Conservation (phyloP, 2,329 filamentous ascomycete genomes). For the Fusarium chlamydosporum region DNA sequence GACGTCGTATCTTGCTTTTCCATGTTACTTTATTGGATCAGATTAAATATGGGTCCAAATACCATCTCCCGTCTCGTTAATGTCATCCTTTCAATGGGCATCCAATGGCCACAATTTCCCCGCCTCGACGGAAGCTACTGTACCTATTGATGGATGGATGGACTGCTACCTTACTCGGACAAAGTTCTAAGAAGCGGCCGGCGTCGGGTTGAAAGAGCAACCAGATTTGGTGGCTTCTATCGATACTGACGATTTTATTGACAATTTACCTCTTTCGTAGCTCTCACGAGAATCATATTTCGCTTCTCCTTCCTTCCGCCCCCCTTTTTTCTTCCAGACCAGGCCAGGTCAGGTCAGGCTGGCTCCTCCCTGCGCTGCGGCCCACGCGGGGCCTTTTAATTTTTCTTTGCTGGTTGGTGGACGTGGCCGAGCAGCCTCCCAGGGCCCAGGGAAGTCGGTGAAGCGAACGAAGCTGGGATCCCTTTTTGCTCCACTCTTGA, state of each 20-base stretch:
- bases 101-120: slow-evolving; percentile 28
- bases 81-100: slow-evolving; percentile 4
- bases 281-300: slow-evolving; percentile 8
- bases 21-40: slow-evolving; percentile 38
- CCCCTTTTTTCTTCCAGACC: slow-evolving; percentile 12
- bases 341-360: slow-evolving; percentile 22
- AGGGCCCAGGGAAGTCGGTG: slow-evolving; percentile 41
- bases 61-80: slow-evolving; percentile 19
- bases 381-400: slow-evolving; percentile 43
- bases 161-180: slow-evolving; percentile 14
- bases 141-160: too few species aligned
- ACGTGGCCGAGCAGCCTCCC: slow-evolving; percentile 35
- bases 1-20: slow-evolving; percentile 32
- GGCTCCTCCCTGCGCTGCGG: slow-evolving; percentile 31
- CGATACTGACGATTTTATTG: slow-evolving; percentile 5
- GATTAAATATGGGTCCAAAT: slow-evolving; percentile 38
- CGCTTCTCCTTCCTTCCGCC: slow-evolving; percentile 3
- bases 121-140: slow-evolving; percentile 18
- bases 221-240: slow-evolving; percentile 15
- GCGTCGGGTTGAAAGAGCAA: slow-evolving; percentile 10
- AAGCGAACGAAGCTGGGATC: slow-evolving; percentile 44
- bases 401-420: slow-evolving; percentile 40
- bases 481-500: slow-evolving; percentile 40
- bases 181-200: slow-evolving; percentile 19
- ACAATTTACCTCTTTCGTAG: slow-evolving; percentile 12